Conservation (phyloP, 495 filamentous ascomycete species). For the Saxispiralis lemnorum region DNA sequence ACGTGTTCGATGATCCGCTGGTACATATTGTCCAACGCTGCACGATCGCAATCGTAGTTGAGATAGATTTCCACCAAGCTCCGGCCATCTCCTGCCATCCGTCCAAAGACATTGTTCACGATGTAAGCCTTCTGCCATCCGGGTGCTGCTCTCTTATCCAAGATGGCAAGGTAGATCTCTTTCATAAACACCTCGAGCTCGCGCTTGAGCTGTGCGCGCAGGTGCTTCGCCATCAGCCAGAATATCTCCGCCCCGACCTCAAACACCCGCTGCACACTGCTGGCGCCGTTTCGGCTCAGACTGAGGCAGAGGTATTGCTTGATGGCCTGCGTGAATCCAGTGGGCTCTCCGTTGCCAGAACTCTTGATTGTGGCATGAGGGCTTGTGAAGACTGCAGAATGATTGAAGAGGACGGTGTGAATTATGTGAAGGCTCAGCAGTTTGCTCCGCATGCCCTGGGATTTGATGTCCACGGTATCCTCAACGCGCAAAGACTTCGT, state of each 20-base stretch:
- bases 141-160: slow-evolving; percentile 74
- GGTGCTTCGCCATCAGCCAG: slow-evolving; percentile 85
- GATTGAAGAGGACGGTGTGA: slow-evolving; percentile 82
- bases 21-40: slow-evolving; percentile 89
- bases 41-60: slow-evolving; percentile 94
- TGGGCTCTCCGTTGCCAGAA: slow-evolving; percentile 66
- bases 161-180: slow-evolving; percentile 87
- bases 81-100: slow-evolving; percentile 67
- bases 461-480: slow-evolving; percentile 79
- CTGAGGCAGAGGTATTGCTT: slow-evolving; percentile 91
- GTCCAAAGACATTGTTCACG: slow-evolving; percentile 56
- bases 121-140: slow-evolving; percentile 83
- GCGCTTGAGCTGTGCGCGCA: slow-evolving; percentile 93
- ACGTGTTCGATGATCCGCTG: slow-evolving; percentile 86
- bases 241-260: slow-evolving; percentile 96
- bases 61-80: slow-evolving; percentile 91
- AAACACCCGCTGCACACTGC: slow-evolving; percentile 76
- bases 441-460: slow-evolving; percentile 93
- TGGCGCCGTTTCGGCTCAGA: slow-evolving; percentile 85
- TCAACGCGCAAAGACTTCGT: slow-evolving; percentile 78
- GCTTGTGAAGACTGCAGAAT: slow-evolving; percentile 71
- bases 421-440: slow-evolving; percentile 86
- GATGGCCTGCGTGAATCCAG: slow-evolving; percentile 81
- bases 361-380: slow-evolving; percentile 78
- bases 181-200: slow-evolving; percentile 96